Base-by-base conservation (phyloP, 108 stramenopile species). In the Discostella pseudostelligera region DNA sequence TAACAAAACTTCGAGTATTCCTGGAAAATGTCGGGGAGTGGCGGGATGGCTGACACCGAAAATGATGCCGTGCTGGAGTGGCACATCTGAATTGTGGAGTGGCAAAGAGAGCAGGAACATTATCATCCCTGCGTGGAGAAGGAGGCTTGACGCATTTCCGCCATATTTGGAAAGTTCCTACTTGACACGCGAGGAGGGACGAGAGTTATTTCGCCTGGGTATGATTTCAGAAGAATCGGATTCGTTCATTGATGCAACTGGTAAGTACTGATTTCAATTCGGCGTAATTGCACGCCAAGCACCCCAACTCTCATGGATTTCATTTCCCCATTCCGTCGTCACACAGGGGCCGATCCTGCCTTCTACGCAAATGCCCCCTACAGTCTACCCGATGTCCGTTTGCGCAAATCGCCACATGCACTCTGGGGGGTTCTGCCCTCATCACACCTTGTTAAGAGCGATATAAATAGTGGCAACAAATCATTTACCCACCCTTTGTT, bases 391-490 rank as follows among this genome's bases (percentile, higher is more conserved):
- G 67, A 86, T 36, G 67, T 76, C 7, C 76, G 80, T 32, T 80
- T 87, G 48, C 54, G 76, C 45, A 94, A 94, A 67, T 94, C 93
- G 17, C 93, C 93, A 1, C 93, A 94, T 62, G 80, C 93, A 16
- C 74, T 91, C 0, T 94, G 93, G 93, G 93, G 93, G 35, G 86
- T 85, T 5, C 64, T 94, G 16, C 88, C 91, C 1, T 74, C 78
- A 8, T 36, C 70, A 16, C 87, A 87, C 60, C 67, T 69, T 32
- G 82, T 39, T 57, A 55, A 53, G 64, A 8, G 56, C 68, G 13
- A 53, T 37, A 8, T 21, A 28, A 1, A 36, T 43, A 50, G 46
- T 19, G 53, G 35, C 21, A 84, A 87, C 44, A 69, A 83, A 28
- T 72, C 72, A 10, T 70, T 87, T 25, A 53, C 86, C 22, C 69